Percentiles rank a stretch among this genome's conserved stretches.
Evolutionary conservation across 208 protist genomes (phyloP).

Genomic region (Leishmania guyanensis): DNA sequence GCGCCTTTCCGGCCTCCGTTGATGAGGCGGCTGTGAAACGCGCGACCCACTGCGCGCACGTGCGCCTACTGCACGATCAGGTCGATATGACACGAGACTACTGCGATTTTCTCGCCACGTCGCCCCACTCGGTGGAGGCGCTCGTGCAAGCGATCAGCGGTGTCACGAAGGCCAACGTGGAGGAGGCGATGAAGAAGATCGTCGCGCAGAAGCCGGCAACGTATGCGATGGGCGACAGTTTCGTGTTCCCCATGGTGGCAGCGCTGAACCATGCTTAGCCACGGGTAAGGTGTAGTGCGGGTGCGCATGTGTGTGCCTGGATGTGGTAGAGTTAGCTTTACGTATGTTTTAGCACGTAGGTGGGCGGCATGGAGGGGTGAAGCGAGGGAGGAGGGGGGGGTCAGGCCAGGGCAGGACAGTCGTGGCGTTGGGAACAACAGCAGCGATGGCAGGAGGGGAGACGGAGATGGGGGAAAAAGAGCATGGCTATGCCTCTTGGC

Average conservation of each 20-base stretch:
- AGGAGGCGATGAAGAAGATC: conserved; percentile 44
- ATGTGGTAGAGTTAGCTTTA: not conserved
- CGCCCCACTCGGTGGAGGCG: conserved; percentile 36
- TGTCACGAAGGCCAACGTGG: conserved; percentile 64
- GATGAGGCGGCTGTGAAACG: conserved; percentile 35
- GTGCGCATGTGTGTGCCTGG: conserved; percentile 7
- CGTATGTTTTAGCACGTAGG: not conserved
- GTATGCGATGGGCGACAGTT: conserved; percentile 69
- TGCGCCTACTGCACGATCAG: conserved; percentile 53
- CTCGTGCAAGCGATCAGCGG: conserved; percentile 49
- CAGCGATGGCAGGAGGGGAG: not conserved
- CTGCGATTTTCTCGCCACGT: conserved; percentile 83
- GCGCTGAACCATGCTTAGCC: conserved; percentile 46
- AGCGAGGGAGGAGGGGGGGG: not conserved
- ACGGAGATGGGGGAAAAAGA: too few relatives aligned
- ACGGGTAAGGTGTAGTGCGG: not conserved
- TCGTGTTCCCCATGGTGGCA: conserved; percentile 54
- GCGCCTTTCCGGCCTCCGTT: conserved; percentile 44
- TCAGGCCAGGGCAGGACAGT: not conserved
- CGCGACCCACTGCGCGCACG: conserved; percentile 44
- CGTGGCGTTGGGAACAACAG: not conserved
- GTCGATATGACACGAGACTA: conserved; percentile 76
- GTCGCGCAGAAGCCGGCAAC: conserved; percentile 47
- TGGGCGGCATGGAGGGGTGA: not conserved
- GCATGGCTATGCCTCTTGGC: not conserved